Evolutionary conservation across 192 early-diverging fungal genomes (phyloP), one percentile per base, ranked within the genome.

Genomic region (Linnemannia hyalina): DNA sequence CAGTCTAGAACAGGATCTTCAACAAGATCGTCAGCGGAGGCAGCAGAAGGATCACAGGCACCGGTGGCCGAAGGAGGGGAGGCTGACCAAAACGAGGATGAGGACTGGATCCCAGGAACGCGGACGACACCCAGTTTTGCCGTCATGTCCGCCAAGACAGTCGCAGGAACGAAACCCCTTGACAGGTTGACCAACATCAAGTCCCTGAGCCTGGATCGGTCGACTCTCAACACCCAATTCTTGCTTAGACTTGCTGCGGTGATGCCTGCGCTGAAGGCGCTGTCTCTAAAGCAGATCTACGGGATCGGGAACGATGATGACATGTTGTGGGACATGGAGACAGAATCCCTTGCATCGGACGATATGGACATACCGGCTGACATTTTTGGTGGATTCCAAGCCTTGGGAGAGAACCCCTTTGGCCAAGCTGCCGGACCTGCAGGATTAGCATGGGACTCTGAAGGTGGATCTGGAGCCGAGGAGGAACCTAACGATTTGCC

Each of bases 251-350:
- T 83, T 16, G 76, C 70, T 26, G 32, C 70, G 6, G 57, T 77
- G 44, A 83, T 83, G 81, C 76, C 81, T 9, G 60, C 78, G 29
- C 44, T 83, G 47, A 60, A 16, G 41, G 36, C 63, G 36, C 71
- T 83, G 3, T 83, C 81, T 6, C 38, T 83, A 8, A 68, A 36
- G 26, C 36, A 73, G 9, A 77, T 76, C 5, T 77, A 72, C 38
- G 81, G 81, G 15, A 11, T 83, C 22, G 70, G 57, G 9, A 42
- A 26, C 10, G 38, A 70, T 20, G 52, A 70, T 8, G 80, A 75
- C 32, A 52, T 68, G 63, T 16, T 29, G 6, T 42, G 44, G 60
- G 75, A 63, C 13, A 2, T 65, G 54, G 40, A 42, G 26, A 76
- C 52, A 41, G 42, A 38, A 11, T 22, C 32, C 3, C 10, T 29